Evolutionary conservation across 768 basidiomycete species (phyloP).

Genomic region (Sarcodon sp.): DNA sequence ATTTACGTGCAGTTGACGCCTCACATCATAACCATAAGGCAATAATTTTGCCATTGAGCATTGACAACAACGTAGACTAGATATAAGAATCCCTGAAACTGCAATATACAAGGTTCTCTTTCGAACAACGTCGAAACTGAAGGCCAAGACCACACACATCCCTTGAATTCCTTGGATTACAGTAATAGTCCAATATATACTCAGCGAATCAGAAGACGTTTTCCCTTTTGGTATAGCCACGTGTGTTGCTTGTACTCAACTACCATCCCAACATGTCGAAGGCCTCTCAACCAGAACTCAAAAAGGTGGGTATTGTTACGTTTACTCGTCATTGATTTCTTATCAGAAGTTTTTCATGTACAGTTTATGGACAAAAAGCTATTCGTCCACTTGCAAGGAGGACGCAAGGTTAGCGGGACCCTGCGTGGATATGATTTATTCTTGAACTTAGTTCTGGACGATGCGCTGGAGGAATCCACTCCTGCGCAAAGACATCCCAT

Average conservation of each 20-base stretch:
- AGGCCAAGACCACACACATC: too few relatives aligned
- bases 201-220: neutral
- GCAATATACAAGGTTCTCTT: too few relatives aligned
- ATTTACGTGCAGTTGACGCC: too few relatives aligned
- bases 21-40: too few relatives aligned
- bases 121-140: too few relatives aligned
- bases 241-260: neutral
- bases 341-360: neutral
- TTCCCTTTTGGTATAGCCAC: neutral
- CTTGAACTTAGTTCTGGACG: constrained; percentile 94
- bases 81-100: too few relatives aligned
- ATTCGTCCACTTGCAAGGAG: constrained; percentile 88
- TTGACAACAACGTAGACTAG: too few relatives aligned
- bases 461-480: constrained; percentile 83
- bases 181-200: too few relatives aligned
- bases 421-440: constrained; percentile 98
- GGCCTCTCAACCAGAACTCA: constrained; percentile 93
- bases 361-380: constrained; percentile 99
- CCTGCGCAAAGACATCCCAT: constrained; percentile 85
- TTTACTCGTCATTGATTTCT: neutral
- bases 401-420: constrained; percentile 90
- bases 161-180: too few relatives aligned
- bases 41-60: too few relatives aligned
- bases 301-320: constrained; percentile 58
- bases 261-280: constrained; percentile 53